Evolutionary conservation across 2,329 filamentous ascomycete genomes (phyloP), one percentile per base, ranked within the genome.

Genomic region (Nigrospora osmanthi): DNA sequence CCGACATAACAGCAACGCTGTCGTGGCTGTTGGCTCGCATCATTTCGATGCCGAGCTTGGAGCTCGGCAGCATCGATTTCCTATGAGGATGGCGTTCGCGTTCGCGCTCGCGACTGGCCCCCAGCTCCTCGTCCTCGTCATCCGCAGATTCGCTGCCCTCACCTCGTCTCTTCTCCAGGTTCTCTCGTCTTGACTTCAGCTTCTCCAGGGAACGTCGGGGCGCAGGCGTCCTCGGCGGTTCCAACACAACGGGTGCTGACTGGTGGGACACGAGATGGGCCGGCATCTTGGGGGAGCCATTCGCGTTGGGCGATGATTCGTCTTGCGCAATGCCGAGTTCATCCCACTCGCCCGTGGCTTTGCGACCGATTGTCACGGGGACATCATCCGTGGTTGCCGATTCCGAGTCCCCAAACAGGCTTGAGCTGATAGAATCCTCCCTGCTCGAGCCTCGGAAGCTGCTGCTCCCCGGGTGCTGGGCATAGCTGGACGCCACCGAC

Each of bases 21-120:
- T 94, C 91, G 55, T 91, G 85, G 58, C 89, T 95, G 62, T 95
- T 95, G 16, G 91, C 94, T 40, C 91, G 82, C 88, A 96, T 91
- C 91, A 97, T 96, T 64, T 97, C 91, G 41, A 89, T 93, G 2
- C 89, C 89, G 2, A 97, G 77, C 64, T 95, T 96, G 1, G 89
- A 95, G 44, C 85, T 87, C 12, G 86, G 84, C 19, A 87, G 74
- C 34, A 73, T 71, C 14, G 70, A 66, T 52, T 81, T 81, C 34
- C 77, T 71, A n/a, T 41, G 39, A 15, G 14, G 33, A 13, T 36
- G 35, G 10, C 40, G 40, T 36, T 42, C 35, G 10, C 40, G 40
- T 36, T 42, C 23, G 53, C 41, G 69, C 34, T 61, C 59, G 16
- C 54, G 56, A 31, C 56, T 54, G n/a, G 69, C 72, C 9, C 87